Evolutionary conservation across 495 filamentous ascomycete genomes (phyloP).

Genomic region (Penicillium tannophilum): DNA sequence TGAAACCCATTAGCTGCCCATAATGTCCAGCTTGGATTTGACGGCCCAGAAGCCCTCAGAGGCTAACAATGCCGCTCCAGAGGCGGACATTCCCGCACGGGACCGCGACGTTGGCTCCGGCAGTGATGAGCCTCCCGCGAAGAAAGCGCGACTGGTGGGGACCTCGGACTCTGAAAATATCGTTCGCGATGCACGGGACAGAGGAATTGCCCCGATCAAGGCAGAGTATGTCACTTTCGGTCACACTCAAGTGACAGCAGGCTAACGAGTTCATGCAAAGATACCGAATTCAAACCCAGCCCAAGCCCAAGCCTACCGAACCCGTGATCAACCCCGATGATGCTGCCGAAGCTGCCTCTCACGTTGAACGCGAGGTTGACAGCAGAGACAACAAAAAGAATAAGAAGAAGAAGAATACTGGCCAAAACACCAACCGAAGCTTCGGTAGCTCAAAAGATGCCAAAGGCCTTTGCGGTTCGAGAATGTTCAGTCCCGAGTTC

Average conservation of each 20-base stretch:
- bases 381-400: conserved; percentile 46
- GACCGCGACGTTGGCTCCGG: conserved; percentile 6
- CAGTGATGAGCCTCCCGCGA: conserved; percentile 54
- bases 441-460: conserved; percentile 82
- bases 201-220: conserved; percentile 83
- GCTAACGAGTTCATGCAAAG: conserved; percentile 37
- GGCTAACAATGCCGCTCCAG: conserved; percentile 10
- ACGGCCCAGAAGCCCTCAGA: not conserved
- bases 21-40: conserved; percentile 9
- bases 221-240: conserved; percentile 63
- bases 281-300: conserved; percentile 53
- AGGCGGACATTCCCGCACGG: conserved; percentile 19
- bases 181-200: conserved; percentile 46
- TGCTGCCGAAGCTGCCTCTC: conserved; percentile 64
- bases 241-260: not conserved
- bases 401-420: conserved; percentile 67
- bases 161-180: conserved; percentile 25
- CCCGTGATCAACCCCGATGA: conserved; percentile 54
- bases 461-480: conserved; percentile 73
- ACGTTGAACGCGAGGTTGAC: conserved; percentile 39
- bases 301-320: conserved; percentile 21
- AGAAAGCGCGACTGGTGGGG: conserved; percentile 60
- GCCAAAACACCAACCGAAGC: conserved; percentile 84
- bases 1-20: not conserved
- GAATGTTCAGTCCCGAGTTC: conserved; percentile 69